phyloP scores from a whole-genome alignment of 1,284 basidiomycete genomes.

The Cryptococcus amylolentus region DNA sequence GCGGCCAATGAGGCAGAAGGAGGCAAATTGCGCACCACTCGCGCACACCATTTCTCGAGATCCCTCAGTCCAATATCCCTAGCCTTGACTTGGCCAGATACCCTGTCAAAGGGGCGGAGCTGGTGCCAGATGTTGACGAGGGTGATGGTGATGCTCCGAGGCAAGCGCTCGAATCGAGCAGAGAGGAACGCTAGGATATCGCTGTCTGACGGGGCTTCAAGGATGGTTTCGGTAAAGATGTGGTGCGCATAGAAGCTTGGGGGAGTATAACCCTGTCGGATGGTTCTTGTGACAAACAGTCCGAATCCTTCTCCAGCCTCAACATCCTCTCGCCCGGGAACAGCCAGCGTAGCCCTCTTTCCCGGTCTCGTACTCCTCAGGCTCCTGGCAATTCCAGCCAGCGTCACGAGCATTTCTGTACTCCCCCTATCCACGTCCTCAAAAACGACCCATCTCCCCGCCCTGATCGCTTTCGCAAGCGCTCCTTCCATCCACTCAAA shows the following conservation, averaged over 20 bases:
- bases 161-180: conserved; percentile 63
- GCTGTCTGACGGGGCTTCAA: conserved; percentile 60
- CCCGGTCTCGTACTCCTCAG: conserved; percentile 63
- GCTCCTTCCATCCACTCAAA: conserved; percentile 98
- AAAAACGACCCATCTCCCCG: conserved; percentile 90
- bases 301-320: conserved; percentile 70
- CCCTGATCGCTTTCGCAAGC: conserved; percentile 80
- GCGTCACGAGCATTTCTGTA: conserved; percentile 75
- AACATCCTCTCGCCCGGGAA: conserved; percentile 67
- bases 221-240: conserved; percentile 69
- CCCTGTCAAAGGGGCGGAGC: conserved; percentile 39
- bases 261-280: conserved; percentile 46
- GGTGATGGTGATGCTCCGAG: conserved; percentile 48
- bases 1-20: conserved; percentile 24
- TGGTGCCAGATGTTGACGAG: conserved; percentile 44
- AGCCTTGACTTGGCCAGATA: conserved; percentile 45
- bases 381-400: conserved; percentile 78
- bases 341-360: conserved; percentile 62
- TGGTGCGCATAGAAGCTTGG: conserved; percentile 76
- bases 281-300: conserved; percentile 75
- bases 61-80: conserved; percentile 71
- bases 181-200: conserved; percentile 70
- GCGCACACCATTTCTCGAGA: conserved; percentile 79
- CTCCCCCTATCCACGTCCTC: conserved; percentile 89
- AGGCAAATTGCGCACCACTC: conserved; percentile 65